phyloP scores from a whole-genome alignment of 208 protist genomes.

The Jaenimonas drosophilae region DNA sequence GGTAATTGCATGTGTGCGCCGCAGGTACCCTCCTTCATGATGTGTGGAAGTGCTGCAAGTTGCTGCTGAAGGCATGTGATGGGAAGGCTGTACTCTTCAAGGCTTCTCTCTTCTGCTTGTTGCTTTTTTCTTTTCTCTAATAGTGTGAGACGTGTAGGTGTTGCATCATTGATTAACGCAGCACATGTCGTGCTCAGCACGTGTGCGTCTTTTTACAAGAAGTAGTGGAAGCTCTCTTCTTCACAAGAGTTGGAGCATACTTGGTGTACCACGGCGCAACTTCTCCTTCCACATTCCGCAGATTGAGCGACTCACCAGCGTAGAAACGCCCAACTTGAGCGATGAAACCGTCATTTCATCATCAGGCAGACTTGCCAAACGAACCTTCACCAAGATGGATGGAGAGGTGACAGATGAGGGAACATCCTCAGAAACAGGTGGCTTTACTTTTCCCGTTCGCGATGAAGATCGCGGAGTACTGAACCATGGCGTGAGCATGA shows the following conservation, averaged over 20 bases:
- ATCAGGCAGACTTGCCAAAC: too few species aligned
- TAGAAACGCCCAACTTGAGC: neutral
- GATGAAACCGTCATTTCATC: neutral
- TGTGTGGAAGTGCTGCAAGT: too few species aligned
- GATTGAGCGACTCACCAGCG: neutral
- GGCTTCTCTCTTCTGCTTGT: constrained; percentile 1
- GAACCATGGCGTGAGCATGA: constrained; percentile 58
- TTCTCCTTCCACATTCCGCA: neutral
- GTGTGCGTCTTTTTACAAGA: constrained; percentile 4
- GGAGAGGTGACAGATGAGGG: too few species aligned
- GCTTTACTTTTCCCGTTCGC: constrained; percentile 20
- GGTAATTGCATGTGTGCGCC: constrained; percentile 4
- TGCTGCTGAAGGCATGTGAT: too few species aligned
- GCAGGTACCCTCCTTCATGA: too few species aligned
- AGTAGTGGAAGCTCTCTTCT: neutral
- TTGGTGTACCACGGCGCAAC: neutral
- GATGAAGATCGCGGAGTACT: constrained; percentile 52
- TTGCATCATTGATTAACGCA: neutral
- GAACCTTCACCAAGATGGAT: too few species aligned
- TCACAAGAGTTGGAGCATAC: too few species aligned
- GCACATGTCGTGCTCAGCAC: neutral
- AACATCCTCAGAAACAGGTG: too few species aligned
- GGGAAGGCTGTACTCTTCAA: neutral
- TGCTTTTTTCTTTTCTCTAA: constrained; percentile 12
- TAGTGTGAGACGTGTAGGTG: neutral